phyloP scores from a whole-genome alignment of 208 protist species.

The Trypanosoma mega region DNA sequence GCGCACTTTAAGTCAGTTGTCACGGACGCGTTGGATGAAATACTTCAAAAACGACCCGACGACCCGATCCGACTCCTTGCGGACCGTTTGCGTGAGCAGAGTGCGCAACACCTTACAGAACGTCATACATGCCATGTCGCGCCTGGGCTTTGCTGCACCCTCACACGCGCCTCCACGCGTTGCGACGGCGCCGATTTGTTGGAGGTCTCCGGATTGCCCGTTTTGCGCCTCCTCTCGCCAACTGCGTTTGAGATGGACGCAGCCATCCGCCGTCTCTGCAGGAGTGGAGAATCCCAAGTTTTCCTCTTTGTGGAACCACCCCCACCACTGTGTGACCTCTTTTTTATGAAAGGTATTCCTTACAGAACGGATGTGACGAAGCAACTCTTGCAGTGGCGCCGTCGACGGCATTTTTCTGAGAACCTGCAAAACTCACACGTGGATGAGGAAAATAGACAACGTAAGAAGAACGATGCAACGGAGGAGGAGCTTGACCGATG shows the following conservation, averaged over 20 bases:
- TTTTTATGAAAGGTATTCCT: slow-evolving; percentile 72
- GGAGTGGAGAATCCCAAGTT: slow-evolving; percentile 17
- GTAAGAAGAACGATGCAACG: slow-evolving; percentile 6
- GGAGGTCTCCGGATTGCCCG: slow-evolving; percentile 14
- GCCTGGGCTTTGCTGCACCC: slow-evolving; percentile 1
- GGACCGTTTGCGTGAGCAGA: slow-evolving; percentile 30
- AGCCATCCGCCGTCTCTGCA: slow-evolving; percentile 32
- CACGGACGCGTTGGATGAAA: slow-evolving; percentile 46
- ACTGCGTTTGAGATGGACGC: slow-evolving; percentile 46
- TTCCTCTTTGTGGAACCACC: slow-evolving; percentile 71
- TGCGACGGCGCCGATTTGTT: slow-evolving; percentile 8
- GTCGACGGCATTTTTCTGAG: slow-evolving; percentile 21
- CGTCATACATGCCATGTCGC: slow-evolving; percentile 9
- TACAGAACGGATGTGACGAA: slow-evolving; percentile 41
- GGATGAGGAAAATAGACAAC: too few relatives aligned
- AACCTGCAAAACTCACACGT: too few relatives aligned
- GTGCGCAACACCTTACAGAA: slow-evolving; percentile 11
- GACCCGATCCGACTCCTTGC: slow-evolving; percentile 63
- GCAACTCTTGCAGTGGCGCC: slow-evolving; percentile 28
- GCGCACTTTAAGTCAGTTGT: slow-evolving; percentile 43
- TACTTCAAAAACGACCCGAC: slow-evolving; percentile 39
- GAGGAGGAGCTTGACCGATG: slow-evolving; percentile 7
- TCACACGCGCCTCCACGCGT: slow-evolving; percentile 16
- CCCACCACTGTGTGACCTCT: slow-evolving; percentile 34
- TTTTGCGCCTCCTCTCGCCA: slow-evolving; percentile 32